Evolutionary conservation across 2,329 filamentous ascomycete genomes (phyloP).

Genomic region (Pseudogymnoascus sp.): DNA sequence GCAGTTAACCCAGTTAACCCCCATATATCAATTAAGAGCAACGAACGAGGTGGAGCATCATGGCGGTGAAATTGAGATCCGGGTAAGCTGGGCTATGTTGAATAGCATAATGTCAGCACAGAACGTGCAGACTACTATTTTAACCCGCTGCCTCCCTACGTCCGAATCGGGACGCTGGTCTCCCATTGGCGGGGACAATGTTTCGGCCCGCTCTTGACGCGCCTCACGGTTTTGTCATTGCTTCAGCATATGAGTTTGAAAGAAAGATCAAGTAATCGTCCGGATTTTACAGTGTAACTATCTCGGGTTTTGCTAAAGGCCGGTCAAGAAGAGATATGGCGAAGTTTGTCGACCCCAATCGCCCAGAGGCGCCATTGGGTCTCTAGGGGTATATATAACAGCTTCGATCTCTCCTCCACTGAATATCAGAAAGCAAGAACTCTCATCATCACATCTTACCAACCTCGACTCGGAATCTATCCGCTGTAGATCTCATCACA

Average conservation of each 20-base stretch:
- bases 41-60: neutral
- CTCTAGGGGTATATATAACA: neutral
- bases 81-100: neutral
- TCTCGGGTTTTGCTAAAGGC: constrained; percentile 4
- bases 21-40: neutral
- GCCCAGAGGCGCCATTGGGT: neutral
- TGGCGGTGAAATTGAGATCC: neutral
- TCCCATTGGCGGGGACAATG: neutral
- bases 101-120: neutral
- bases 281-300: neutral
- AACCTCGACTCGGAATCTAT: neutral
- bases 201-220: neutral
- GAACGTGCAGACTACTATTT: neutral
- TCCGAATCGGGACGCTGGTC: neutral
- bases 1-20: neutral
- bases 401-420: neutral
- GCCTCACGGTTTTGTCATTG: neutral
- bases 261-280: neutral
- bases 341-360: neutral
- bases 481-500: neutral
- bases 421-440: neutral
- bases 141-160: neutral
- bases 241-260: neutral
- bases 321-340: neutral
- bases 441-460: neutral